Evolutionary conservation across 1,284 basidiomycete species (phyloP).

Genomic region (Tilletiopsis washingtonensis): DNA sequence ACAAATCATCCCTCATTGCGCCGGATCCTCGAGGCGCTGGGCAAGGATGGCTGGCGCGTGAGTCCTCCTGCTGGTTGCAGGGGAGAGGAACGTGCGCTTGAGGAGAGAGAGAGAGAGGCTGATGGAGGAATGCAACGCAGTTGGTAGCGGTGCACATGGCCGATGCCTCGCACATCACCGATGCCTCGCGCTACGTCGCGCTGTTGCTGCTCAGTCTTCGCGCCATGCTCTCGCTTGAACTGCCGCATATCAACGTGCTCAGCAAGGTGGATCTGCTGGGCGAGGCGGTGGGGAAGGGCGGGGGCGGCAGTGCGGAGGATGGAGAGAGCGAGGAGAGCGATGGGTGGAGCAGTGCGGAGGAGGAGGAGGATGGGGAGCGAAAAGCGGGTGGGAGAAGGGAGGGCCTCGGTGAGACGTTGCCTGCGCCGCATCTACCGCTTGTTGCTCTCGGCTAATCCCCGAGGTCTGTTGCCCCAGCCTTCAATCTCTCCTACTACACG

Average conservation of each 20-base stretch:
- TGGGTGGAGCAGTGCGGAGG: too few relatives aligned
- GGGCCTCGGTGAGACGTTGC: too few relatives aligned
- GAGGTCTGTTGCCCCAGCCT: conserved; percentile 57
- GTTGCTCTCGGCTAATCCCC: not conserved
- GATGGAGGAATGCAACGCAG: conserved; percentile 50
- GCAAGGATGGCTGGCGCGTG: conserved; percentile 56
- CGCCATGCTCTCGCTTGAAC: conserved; percentile 94
- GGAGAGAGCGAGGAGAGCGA: conserved; percentile 4
- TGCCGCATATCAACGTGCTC: conserved; percentile 94
- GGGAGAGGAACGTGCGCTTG: not conserved
- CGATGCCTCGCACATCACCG: conserved; percentile 93
- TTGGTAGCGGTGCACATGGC: conserved; percentile 89
- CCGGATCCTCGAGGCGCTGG: conserved; percentile 69
- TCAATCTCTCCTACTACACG: conserved; percentile 96
- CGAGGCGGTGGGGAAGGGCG: conserved; percentile 36
- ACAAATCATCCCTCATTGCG: conserved; percentile 65
- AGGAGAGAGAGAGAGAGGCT: not conserved
- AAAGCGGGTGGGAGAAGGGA: too few relatives aligned
- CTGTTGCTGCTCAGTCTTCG: conserved; percentile 82
- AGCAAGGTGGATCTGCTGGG: conserved; percentile 84
- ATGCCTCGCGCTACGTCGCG: conserved; percentile 89
- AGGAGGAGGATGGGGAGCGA: too few relatives aligned
- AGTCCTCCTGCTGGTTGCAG: not conserved
- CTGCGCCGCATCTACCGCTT: too few relatives aligned
- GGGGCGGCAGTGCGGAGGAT: conserved; percentile 6